Evolutionary conservation across 345 rosid genomes (phyloP).

Genomic region (Populus deltoides): DNA sequence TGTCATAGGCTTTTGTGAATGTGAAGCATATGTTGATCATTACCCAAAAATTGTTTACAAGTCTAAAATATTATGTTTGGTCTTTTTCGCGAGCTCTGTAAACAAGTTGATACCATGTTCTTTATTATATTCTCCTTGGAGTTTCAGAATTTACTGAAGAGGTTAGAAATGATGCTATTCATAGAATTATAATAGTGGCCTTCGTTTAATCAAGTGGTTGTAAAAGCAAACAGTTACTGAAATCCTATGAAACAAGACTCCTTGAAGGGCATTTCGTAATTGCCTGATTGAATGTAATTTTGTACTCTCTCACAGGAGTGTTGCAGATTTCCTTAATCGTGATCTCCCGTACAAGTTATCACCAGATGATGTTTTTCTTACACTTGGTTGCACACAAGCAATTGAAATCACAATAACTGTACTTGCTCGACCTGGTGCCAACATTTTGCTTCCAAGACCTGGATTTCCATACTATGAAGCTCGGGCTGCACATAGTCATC

Average conservation of each 20-base stretch:
- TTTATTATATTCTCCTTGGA: no score
- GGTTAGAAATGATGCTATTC: background rate
- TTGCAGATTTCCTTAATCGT: slow-evolving; percentile 28
- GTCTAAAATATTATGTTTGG: no score
- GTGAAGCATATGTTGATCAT: no score
- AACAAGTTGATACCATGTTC: no score
- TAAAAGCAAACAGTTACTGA: background rate
- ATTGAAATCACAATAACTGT: slow-evolving; percentile 23
- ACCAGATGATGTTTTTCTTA: slow-evolving; percentile 30
- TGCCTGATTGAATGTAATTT: background rate
- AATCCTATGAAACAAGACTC: background rate
- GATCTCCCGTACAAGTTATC: slow-evolving; percentile 29
- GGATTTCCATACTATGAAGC: slow-evolving; percentile 33
- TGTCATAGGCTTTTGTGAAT: no score
- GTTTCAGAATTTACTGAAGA: no score
- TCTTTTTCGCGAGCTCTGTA: no score
- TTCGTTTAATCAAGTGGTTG: background rate
- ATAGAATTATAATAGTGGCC: background rate
- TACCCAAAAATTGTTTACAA: no score
- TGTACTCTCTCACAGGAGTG: slow-evolving; percentile 20
- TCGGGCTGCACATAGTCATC: background rate
- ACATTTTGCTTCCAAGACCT: slow-evolving; percentile 35
- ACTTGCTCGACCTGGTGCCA: slow-evolving; percentile 29
- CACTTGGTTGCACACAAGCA: slow-evolving; percentile 31
- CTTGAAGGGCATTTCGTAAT: background rate